Evolutionary conservation across 768 basidiomycete species (phyloP).

Genomic region (Pleurotus ostreatus): DNA sequence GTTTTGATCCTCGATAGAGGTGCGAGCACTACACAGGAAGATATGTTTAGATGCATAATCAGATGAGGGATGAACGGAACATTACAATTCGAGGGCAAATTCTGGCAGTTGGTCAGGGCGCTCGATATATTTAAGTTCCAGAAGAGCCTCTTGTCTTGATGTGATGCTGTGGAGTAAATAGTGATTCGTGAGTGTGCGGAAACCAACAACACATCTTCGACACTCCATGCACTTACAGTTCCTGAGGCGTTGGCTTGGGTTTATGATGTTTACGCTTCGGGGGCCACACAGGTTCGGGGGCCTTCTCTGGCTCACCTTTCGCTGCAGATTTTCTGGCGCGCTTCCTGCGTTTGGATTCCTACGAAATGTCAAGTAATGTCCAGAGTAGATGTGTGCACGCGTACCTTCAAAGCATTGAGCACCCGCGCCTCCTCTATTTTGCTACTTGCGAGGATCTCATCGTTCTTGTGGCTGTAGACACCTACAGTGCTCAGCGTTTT

Average conservation of each 20-base stretch:
- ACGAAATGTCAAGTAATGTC: background rate
- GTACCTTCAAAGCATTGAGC: slow-evolving; percentile 47
- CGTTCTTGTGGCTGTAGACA: slow-evolving; percentile 75
- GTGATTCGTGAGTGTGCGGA: background rate
- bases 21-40: slow-evolving; percentile 28
- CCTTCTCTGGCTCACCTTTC: slow-evolving; percentile 15
- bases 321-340: slow-evolving; percentile 14
- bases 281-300: slow-evolving; percentile 55
- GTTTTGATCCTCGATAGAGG: slow-evolving; percentile 36
- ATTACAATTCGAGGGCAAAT: slow-evolving; percentile 69
- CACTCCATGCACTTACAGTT: slow-evolving; percentile 37
- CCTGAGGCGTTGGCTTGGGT: slow-evolving; percentile 38
- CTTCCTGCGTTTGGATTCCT: slow-evolving; percentile 28
- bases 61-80: slow-evolving; percentile 10
- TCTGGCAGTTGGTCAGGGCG: slow-evolving; percentile 43
- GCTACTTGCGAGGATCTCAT: slow-evolving; percentile 64
- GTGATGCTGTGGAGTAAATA: slow-evolving; percentile 35
- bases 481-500: slow-evolving; percentile 57
- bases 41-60: background rate
- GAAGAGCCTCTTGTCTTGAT: slow-evolving; percentile 54
- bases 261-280: slow-evolving; percentile 59
- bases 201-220: background rate
- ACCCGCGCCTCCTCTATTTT: slow-evolving; percentile 64
- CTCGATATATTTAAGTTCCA: slow-evolving; percentile 58
- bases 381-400: slow-evolving; percentile 5